phyloP scores from a whole-genome alignment of 768 basidiomycete genomes.

The Boletus subcaerulescens region DNA sequence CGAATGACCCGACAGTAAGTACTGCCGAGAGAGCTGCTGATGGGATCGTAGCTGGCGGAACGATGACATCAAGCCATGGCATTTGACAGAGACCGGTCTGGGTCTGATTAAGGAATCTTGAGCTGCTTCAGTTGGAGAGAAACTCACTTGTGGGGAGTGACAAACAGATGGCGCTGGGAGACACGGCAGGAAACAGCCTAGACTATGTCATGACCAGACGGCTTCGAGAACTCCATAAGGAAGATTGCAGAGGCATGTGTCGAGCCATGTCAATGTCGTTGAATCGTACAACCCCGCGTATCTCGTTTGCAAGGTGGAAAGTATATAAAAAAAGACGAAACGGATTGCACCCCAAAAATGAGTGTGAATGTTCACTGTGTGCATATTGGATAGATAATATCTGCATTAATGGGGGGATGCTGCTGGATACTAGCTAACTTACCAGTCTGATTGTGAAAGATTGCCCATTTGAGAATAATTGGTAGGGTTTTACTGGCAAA shows the following conservation, averaged over 20 bases:
- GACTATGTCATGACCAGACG: too few species aligned
- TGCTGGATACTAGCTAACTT: constrained; percentile 10
- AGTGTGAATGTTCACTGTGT: constrained; percentile 79
- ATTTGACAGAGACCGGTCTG: constrained; percentile 48
- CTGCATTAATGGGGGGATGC: background rate
- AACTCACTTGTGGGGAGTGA: constrained; percentile 55
- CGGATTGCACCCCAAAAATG: constrained; percentile 70
- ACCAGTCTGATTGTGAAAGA: constrained; percentile 80
- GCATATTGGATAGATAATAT: constrained; percentile 12
- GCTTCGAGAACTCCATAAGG: constrained; percentile 32
- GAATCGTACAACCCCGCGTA: constrained; percentile 51
- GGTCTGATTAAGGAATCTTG: constrained; percentile 25
- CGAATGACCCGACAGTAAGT: constrained; percentile 75
- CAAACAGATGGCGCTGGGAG: constrained; percentile 63
- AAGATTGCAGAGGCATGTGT: constrained; percentile 63
- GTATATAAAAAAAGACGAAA: constrained; percentile 54
- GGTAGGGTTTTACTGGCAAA: constrained; percentile 7
- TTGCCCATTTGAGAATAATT: constrained; percentile 35
- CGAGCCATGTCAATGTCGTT: constrained; percentile 49
- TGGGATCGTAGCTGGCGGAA: background rate
- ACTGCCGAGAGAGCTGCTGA: constrained; percentile 31
- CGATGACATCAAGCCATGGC: constrained; percentile 49
- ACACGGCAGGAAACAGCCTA: constrained; percentile 56
- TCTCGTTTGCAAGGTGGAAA: constrained; percentile 49
- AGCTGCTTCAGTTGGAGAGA: background rate